Conservation (phyloP, 1,284 basidiomycete genomes). For the Marasmius sp. region DNA sequence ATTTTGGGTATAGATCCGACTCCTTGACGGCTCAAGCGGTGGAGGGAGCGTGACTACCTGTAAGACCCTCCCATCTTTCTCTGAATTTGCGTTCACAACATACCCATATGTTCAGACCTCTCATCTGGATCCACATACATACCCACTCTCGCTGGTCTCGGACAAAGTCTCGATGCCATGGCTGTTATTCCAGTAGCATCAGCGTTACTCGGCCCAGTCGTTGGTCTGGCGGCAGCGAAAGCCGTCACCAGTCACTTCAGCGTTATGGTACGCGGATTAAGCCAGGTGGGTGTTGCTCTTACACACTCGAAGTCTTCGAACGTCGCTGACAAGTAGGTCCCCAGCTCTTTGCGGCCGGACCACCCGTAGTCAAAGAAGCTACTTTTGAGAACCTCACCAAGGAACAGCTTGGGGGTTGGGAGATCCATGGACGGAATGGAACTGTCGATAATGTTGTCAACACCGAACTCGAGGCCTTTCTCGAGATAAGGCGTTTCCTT, state of each 20-base stretch:
- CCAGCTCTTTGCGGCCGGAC: slow-evolving; percentile 40
- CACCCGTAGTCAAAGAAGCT: slow-evolving; percentile 41
- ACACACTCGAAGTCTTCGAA: slow-evolving; percentile 14
- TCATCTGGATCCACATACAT: slow-evolving; percentile 41
- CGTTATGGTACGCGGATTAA: slow-evolving; percentile 36
- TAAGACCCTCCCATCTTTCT: slow-evolving; percentile 10
- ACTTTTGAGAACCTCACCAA: slow-evolving; percentile 43
- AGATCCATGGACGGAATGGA: slow-evolving; percentile 40
- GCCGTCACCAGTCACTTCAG: slow-evolving; percentile 38
- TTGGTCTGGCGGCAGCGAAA: slow-evolving; percentile 42
- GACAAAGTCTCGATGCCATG: slow-evolving; percentile 41
- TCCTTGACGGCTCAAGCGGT: slow-evolving; percentile 44
- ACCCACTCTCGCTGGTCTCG: slow-evolving; percentile 36
- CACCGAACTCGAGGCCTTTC: slow-evolving; percentile 38
- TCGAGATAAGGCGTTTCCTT: slow-evolving; percentile 36
- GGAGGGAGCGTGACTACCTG: slow-evolving; percentile 44
- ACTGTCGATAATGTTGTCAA: slow-evolving; percentile 40
- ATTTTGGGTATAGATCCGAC: slow-evolving; percentile 31
- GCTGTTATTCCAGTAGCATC: slow-evolving; percentile 39
- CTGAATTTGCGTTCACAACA: background rate
- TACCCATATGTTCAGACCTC: slow-evolving; percentile 27
- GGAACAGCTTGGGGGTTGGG: slow-evolving; percentile 40
- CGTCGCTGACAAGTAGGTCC: slow-evolving; percentile 16
- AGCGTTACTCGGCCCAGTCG: slow-evolving; percentile 42
- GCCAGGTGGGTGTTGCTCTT: slow-evolving; percentile 20